A percentile compares a stretch with the other conserved stretches of the same genome.
phyloP scores from a whole-genome alignment of 2,329 filamentous ascomycete genomes.

The Claviceps quebecensis region DNA sequence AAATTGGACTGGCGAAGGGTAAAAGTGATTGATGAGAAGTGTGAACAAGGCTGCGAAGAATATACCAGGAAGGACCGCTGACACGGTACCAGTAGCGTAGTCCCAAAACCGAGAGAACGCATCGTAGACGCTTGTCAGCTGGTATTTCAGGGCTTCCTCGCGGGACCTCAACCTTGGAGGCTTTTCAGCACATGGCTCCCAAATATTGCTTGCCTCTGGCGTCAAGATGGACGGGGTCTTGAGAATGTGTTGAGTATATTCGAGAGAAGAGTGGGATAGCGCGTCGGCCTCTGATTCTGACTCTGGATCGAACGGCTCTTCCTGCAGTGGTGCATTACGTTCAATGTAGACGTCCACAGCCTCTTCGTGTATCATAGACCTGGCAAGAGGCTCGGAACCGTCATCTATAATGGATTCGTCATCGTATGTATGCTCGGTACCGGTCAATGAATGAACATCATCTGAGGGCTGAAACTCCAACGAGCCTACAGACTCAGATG shows the following conservation, averaged over 20 bases:
- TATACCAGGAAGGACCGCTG: conserved; percentile 12
- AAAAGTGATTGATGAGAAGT: conserved; percentile 15
- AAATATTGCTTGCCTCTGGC: conserved; percentile 19
- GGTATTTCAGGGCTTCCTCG: background rate
- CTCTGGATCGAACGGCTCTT: conserved; percentile 9
- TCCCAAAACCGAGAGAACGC: conserved; percentile 1
- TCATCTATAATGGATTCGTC: conserved; percentile 26
- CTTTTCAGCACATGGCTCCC: conserved; percentile 10
- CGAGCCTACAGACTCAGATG: conserved; percentile 35
- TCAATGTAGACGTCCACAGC: conserved; percentile 4
- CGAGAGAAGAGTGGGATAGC: conserved; percentile 27
- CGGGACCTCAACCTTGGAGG: background rate
- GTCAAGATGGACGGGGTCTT: conserved; percentile 27
- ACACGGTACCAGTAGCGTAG: conserved; percentile 4
- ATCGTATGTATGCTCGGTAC: conserved; percentile 33
- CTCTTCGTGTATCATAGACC: conserved; percentile 7
- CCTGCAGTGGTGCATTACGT: background rate
- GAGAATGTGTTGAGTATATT: conserved; percentile 35
- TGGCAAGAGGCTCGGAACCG: conserved; percentile 9
- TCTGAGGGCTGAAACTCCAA: conserved; percentile 34
- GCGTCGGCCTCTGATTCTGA: conserved; percentile 22
- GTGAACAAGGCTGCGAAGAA: conserved; percentile 13
- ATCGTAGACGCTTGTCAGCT: background rate
- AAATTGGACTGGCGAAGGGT: conserved; percentile 11
- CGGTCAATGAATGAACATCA: conserved; percentile 37